phyloP scores from a whole-genome alignment of 192 early-diverging fungal genomes.

The Gigaspora rosea region DNA sequence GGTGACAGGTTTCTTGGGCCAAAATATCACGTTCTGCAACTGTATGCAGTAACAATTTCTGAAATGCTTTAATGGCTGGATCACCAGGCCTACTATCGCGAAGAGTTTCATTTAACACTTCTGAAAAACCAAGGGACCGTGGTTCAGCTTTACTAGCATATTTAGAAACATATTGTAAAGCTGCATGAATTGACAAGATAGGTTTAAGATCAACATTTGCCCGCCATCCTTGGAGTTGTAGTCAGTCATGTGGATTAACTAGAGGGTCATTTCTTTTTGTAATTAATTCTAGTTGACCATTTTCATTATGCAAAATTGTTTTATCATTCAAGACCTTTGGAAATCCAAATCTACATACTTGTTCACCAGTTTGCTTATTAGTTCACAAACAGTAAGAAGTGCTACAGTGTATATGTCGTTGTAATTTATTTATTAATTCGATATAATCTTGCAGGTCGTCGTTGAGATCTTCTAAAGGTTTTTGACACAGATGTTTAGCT shows the following conservation, averaged over 20 bases:
- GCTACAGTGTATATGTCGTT: background rate
- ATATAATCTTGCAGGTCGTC: background rate
- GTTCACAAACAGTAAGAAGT: background rate
- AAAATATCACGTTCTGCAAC: background rate
- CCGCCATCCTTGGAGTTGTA: background rate
- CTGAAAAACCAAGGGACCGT: background rate
- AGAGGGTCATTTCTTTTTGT: constrained; percentile 5
- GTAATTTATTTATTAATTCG: background rate
- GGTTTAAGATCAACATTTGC: constrained; percentile 16
- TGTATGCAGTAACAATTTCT: background rate
- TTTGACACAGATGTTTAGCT: background rate
- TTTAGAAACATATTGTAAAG: background rate
- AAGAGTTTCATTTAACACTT: background rate
- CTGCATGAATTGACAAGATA: background rate
- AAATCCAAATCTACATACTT: background rate
- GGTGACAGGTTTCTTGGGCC: background rate
- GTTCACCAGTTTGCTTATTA: background rate
- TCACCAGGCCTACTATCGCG: background rate
- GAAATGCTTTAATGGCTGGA: background rate
- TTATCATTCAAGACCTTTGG: background rate
- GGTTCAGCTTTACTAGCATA: background rate
- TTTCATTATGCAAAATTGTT: background rate
- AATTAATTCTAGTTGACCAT: background rate
- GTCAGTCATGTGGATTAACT: background rate
- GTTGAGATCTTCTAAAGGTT: background rate